These are phyloP conservation scores for Trichoderma sp. DNA, from an alignment of 2,329 filamentous ascomycete species.

Conservation along the genomic window DNA sequence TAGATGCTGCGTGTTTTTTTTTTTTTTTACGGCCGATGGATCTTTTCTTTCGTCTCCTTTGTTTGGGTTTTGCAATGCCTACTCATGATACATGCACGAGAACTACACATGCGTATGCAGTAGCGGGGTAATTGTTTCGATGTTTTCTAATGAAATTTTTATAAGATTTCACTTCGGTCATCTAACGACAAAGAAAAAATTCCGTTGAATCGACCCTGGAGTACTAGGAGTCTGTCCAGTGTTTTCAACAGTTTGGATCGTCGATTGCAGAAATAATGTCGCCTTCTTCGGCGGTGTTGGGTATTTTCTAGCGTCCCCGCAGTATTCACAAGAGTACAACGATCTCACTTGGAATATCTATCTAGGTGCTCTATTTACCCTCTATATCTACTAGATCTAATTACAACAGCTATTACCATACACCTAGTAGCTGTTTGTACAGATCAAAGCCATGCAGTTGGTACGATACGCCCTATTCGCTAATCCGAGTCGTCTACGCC, in stretches of 20 bases:
- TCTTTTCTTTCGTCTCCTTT: background rate
- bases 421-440: background rate
- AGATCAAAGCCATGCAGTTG: background rate
- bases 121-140: background rate
- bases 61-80: background rate
- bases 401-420: background rate
- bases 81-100: background rate
- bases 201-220: background rate
- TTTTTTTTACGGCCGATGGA: background rate
- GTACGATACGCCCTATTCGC: background rate
- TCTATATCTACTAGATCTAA: background rate
- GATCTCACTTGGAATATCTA: background rate
- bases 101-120: background rate
- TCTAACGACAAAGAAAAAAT: background rate
- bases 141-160: background rate
- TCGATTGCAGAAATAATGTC: background rate
- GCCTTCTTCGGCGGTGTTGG: background rate
- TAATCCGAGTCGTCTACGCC: background rate
- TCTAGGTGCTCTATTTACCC: background rate
- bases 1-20: slow-evolving; percentile 16
- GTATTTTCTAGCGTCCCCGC: background rate
- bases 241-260: background rate
- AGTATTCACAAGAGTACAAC: background rate
- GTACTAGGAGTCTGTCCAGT: background rate
- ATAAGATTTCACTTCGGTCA: background rate